Evolutionary conservation across 441 rosid species (phyloP).

Genomic region (Adansonia gregorii): DNA sequence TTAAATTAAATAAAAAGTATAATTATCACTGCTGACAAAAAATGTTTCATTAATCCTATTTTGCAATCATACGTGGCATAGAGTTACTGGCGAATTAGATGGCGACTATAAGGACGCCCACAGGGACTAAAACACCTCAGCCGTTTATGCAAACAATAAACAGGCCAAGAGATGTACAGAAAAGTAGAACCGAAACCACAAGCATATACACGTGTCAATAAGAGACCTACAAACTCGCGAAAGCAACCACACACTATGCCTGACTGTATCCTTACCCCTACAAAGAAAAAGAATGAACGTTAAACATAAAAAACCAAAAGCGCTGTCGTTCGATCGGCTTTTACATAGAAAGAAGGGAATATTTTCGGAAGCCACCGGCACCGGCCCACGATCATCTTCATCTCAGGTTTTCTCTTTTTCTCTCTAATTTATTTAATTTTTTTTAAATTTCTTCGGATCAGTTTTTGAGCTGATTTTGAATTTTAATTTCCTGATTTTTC

Average conservation of each 20-base stretch:
- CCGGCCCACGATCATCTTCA: slow-evolving; percentile 14
- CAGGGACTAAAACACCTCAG: not conserved
- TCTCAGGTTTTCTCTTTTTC: not conserved
- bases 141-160: not conserved
- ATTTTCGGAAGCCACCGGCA: not conserved
- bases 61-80: not conserved
- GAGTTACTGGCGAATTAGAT: not conserved
- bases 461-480: not conserved
- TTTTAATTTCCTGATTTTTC: slow-evolving; percentile 20
- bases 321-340: slow-evolving; percentile 12
- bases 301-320: not conserved
- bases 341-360: not conserved
- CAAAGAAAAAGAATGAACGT: no score
- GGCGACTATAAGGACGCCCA: not conserved
- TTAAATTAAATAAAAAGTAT: no score
- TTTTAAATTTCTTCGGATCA: not conserved
- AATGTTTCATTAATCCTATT: not conserved
- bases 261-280: not conserved
- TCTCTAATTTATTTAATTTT: not conserved
- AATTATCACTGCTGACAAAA: no score
- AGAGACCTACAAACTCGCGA: not conserved
- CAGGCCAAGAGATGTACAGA: not conserved
- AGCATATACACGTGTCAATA: not conserved
- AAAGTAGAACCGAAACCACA: not conserved
- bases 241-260: not conserved